Evolutionary conservation across 1,284 basidiomycete species (phyloP).

Genomic region (Ceratobasidium sp.): DNA sequence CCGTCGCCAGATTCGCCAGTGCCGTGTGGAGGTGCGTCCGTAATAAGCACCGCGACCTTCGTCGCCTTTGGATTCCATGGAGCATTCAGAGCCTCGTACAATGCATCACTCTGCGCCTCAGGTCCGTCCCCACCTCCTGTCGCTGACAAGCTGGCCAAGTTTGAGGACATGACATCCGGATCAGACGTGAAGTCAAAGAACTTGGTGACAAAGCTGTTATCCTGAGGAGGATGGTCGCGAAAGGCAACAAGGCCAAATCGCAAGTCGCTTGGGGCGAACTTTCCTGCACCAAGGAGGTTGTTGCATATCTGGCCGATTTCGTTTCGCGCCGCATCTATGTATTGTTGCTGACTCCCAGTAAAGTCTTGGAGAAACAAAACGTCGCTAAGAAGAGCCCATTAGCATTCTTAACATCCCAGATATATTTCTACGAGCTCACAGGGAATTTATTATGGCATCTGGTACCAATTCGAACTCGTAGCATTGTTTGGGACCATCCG

Average conservation of each 20-base stretch:
- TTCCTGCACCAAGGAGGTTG: background rate
- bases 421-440: no score
- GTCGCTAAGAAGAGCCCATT: constrained; percentile 1
- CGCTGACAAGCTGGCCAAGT: constrained; percentile 60
- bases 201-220: constrained; percentile 61
- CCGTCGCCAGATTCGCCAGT: constrained; percentile 56
- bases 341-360: constrained; percentile 47
- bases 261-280: constrained; percentile 54
- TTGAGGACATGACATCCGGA: constrained; percentile 59
- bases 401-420: no score
- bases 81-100: constrained; percentile 61
- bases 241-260: constrained; percentile 61
- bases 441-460: no score
- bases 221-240: constrained; percentile 64
- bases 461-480: background rate
- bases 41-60: constrained; percentile 63
- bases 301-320: constrained; percentile 47
- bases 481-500: background rate
- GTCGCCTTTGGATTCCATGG: constrained; percentile 63
- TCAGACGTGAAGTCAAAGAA: constrained; percentile 61
- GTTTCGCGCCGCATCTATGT: constrained; percentile 45
- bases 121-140: constrained; percentile 69
- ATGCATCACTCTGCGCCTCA: constrained; percentile 66
- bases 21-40: constrained; percentile 69
- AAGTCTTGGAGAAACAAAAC: constrained; percentile 46